Conservation (phyloP, 1,284 basidiomycete genomes). For the Sparassis latifolia region DNA sequence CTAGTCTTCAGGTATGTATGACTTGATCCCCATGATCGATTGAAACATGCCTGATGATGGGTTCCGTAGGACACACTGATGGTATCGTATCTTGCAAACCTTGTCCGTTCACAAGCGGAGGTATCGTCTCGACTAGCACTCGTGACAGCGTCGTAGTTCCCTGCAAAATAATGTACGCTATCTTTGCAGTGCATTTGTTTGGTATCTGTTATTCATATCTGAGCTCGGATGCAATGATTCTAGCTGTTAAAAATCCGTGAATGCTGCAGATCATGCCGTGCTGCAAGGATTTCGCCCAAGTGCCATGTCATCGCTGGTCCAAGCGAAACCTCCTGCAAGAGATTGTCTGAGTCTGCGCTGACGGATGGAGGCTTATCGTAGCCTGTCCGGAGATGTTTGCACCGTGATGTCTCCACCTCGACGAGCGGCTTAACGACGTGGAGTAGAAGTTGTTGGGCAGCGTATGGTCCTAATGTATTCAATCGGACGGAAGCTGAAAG, state of each 20-base stretch:
- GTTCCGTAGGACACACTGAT: constrained; percentile 77
- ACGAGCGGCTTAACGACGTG: constrained; percentile 67
- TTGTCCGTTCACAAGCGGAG: constrained; percentile 93
- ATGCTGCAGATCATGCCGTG: constrained; percentile 91
- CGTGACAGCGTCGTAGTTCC: constrained; percentile 32
- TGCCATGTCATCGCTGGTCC: constrained; percentile 92
- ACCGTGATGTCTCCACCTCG: constrained; percentile 40
- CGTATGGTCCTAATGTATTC: constrained; percentile 91
- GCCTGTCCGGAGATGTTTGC: constrained; percentile 40
- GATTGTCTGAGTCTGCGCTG: constrained; percentile 22
- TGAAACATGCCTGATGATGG: constrained; percentile 69
- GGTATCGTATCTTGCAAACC: constrained; percentile 92
- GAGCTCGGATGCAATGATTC: constrained; percentile 1
- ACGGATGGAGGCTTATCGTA: constrained; percentile 15
- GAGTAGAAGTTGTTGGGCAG: constrained; percentile 82
- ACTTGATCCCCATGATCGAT: background rate
- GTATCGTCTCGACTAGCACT: constrained; percentile 87
- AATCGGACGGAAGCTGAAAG: constrained; percentile 89
- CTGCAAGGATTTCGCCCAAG: constrained; percentile 87
- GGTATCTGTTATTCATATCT: constrained; percentile 8
- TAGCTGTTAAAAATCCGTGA: constrained; percentile 94
- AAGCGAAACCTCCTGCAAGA: background rate
- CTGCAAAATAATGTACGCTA: constrained; percentile 29
- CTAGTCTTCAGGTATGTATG: constrained; percentile 58
- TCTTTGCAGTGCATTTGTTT: constrained; percentile 25